Conservation (phyloP, 805 yeast genomes). For the Metschnikowia continentalis region DNA sequence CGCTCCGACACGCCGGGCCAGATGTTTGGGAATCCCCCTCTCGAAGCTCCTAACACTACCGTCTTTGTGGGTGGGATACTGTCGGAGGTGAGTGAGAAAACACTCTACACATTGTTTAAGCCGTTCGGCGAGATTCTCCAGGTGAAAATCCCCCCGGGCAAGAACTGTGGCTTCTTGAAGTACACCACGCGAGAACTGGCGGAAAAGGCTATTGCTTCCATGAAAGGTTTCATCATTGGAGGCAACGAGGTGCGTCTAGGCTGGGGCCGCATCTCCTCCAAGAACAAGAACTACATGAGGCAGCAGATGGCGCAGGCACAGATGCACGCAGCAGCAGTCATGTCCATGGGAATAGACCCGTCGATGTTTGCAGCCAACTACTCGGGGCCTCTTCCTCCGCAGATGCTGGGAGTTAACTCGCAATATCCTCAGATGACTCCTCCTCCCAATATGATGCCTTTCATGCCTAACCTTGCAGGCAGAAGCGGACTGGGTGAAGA, state of each 20-base stretch:
- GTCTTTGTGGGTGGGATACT: conserved; percentile 76
- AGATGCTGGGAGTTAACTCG: neutral
- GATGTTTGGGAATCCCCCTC: conserved; percentile 1
- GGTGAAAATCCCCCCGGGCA: conserved; percentile 74
- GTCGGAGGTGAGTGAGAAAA: conserved; percentile 57
- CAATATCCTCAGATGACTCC: neutral
- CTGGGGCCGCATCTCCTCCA: conserved; percentile 65
- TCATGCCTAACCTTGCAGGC: neutral
- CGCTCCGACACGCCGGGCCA: neutral
- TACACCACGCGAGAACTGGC: conserved; percentile 75
- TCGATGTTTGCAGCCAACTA: conserved; percentile 22
- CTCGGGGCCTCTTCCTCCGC: neutral
- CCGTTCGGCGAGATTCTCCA: conserved; percentile 70
- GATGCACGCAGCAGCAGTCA: conserved; percentile 35
- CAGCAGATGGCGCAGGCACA: conserved; percentile 31
- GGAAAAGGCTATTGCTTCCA: conserved; percentile 75
- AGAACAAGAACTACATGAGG: conserved; percentile 15
- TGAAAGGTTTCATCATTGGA: conserved; percentile 89
- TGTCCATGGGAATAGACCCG: conserved; percentile 40
- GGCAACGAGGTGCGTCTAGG: conserved; percentile 77
- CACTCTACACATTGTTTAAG: conserved; percentile 57
- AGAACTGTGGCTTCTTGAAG: conserved; percentile 87
- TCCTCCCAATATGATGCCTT: neutral
- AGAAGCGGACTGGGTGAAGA: neutral
- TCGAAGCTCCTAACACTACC: conserved; percentile 65